Evolutionary conservation across 2,329 filamentous ascomycete species (phyloP).

Genomic region (Coniochaeta sp.): DNA sequence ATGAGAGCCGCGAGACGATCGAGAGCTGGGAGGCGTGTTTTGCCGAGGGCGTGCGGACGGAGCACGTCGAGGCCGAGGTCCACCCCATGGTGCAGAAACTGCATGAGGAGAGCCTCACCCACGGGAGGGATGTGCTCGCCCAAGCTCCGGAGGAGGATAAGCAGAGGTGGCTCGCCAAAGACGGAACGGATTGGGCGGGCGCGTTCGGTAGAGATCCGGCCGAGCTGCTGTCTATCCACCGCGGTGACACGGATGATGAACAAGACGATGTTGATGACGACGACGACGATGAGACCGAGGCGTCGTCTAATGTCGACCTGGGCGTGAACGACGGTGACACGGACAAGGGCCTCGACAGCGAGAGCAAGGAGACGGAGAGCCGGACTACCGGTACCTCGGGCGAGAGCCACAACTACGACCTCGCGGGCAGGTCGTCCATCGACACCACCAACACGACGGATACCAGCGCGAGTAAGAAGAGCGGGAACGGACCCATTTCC

Average conservation of each 20-base stretch:
- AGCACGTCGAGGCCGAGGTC: conserved; percentile 65
- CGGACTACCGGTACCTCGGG: background rate
- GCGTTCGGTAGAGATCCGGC: conserved; percentile 76
- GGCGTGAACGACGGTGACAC: conserved; percentile 51
- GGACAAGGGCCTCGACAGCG: conserved; percentile 8
- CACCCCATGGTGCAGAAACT: conserved; percentile 66
- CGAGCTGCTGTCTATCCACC: conserved; percentile 29
- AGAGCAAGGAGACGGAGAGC: background rate
- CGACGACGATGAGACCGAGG: conserved; percentile 26
- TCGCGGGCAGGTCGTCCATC: background rate
- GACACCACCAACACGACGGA: background rate
- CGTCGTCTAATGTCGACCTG: conserved; percentile 37
- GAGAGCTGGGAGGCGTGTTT: conserved; percentile 92
- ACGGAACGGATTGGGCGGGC: conserved; percentile 79
- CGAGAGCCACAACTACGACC: background rate
- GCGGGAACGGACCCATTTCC: conserved; percentile 45
- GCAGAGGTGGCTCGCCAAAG: conserved; percentile 68
- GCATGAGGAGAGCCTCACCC: conserved; percentile 73
- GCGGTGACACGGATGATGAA: conserved; percentile 28
- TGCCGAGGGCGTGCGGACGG: conserved; percentile 73
- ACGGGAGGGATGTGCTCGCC: conserved; percentile 75
- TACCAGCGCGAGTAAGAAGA: conserved; percentile 12
- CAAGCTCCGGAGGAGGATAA: conserved; percentile 66
- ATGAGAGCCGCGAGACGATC: conserved; percentile 84
- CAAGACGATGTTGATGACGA: conserved; percentile 32